Evolutionary conservation across 345 rosid genomes (phyloP).

Genomic region (Mangifera indica): DNA sequence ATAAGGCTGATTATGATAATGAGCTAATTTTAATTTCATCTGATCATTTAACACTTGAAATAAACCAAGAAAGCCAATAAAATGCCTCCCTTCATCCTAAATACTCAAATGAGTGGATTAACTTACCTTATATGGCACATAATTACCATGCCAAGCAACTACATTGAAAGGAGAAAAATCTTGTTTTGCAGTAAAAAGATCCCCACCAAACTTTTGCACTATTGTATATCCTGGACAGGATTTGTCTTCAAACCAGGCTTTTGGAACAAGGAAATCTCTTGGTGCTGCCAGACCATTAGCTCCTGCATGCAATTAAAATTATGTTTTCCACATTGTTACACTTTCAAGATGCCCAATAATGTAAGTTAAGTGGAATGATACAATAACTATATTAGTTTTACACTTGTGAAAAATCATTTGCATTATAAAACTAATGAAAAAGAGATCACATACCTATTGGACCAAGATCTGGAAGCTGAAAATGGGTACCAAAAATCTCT

Average conservation of each 20-base stretch:
- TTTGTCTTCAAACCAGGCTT: constrained; percentile 79
- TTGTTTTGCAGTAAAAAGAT: constrained; percentile 79
- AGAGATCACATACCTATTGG: constrained; percentile 68
- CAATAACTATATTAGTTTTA: background rate
- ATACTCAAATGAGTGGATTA: constrained; percentile 3
- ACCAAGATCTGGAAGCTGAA: constrained; percentile 98
- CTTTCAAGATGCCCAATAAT: constrained; percentile 5
- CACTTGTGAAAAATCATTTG: constrained; percentile 1
- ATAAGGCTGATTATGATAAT: background rate
- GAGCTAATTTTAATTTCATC: too few relatives aligned
- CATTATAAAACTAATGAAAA: constrained; percentile 14
- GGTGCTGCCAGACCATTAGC: constrained; percentile 97
- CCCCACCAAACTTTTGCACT: constrained; percentile 86
- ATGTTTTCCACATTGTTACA: background rate
- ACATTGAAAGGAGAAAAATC: constrained; percentile 97
- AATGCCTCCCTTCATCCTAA: background rate
- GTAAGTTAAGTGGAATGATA: background rate
- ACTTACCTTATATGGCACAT: constrained; percentile 82
- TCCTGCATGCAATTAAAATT: constrained; percentile 45
- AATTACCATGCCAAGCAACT: constrained; percentile 98
- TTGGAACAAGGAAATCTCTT: constrained; percentile 87
- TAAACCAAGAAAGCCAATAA: background rate
- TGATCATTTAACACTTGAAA: background rate
- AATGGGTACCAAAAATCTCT: constrained; percentile 88
- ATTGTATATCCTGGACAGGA: constrained; percentile 63